phyloP scores from a whole-genome alignment of 2,329 filamentous ascomycete species.

The Arthrobotrys entomopaga region DNA sequence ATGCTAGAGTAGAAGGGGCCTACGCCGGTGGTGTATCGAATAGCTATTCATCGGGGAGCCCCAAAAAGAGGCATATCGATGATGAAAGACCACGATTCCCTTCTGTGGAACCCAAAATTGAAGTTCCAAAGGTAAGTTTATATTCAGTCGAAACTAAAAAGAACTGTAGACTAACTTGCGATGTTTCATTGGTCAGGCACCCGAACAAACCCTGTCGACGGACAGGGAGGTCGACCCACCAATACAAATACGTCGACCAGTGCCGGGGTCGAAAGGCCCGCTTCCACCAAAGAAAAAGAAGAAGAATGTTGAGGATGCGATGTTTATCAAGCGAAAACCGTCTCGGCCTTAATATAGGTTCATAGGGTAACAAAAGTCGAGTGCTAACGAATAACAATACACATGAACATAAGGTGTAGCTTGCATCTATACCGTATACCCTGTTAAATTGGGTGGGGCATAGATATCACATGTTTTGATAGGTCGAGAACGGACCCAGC shows the following conservation, averaged over 20 bases:
- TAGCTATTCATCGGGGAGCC: too few species aligned
- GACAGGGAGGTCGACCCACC: too few species aligned
- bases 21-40: too few species aligned
- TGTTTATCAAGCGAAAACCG: conserved; percentile 50
- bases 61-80: conserved; percentile 9
- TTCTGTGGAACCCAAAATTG: not conserved
- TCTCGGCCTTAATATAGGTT: conserved; percentile 21
- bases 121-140: too few species aligned
- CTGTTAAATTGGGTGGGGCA: too few species aligned
- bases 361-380: conserved; percentile 8
- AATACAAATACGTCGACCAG: conserved; percentile 16
- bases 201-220: conserved; percentile 2
- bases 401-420: not conserved
- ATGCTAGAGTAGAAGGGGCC: too few species aligned
- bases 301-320: conserved; percentile 50
- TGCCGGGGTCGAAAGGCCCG: conserved; percentile 37
- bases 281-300: conserved; percentile 45
- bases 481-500: too few species aligned
- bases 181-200: not conserved
- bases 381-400: not conserved
- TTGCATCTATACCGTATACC: too few species aligned
- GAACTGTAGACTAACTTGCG: too few species aligned
- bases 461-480: too few species aligned
- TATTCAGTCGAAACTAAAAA: too few species aligned
- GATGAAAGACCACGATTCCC: not conserved